Conservation (phyloP, 169 alveolate genomes). For the Plasmodium knowlesi region DNA sequence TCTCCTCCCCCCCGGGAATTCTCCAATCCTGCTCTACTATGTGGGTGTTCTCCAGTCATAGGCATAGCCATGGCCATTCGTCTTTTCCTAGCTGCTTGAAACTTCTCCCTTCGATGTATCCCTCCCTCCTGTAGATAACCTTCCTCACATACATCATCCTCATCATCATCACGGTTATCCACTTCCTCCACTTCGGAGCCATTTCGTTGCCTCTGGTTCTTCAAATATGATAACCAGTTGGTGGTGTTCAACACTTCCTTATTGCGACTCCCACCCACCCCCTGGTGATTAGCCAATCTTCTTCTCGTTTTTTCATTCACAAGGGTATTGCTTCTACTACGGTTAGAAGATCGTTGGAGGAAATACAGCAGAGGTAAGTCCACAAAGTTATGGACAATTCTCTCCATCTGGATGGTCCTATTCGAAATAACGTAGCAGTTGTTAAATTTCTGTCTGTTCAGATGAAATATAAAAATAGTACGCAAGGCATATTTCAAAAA, state of each 20-base stretch:
- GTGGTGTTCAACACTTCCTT: slow-evolving; percentile 9
- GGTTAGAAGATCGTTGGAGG: neutral
- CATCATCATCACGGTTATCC: neutral
- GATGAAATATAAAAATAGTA: slow-evolving; percentile 28
- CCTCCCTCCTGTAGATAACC: neutral
- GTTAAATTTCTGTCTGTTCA: slow-evolving; percentile 51
- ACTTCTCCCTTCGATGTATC: neutral
- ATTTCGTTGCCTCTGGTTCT: neutral
- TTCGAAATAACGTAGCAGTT: slow-evolving; percentile 63
- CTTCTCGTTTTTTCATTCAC: neutral
- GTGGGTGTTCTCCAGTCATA: too few relatives aligned
- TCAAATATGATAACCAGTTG: slow-evolving; percentile 1
- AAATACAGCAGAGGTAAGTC: slow-evolving; percentile 40
- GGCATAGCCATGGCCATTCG: neutral
- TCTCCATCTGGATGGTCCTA: slow-evolving; percentile 57
- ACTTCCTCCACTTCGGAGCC: neutral
- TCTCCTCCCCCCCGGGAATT: too few relatives aligned
- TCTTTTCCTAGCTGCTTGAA: neutral
- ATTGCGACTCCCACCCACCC: neutral
- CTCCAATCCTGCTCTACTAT: too few relatives aligned
- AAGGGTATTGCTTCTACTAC: neutral
- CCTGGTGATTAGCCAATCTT: neutral
- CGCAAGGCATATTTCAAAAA: slow-evolving; percentile 51
- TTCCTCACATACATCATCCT: neutral
- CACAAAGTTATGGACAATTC: slow-evolving; percentile 31